Evolutionary conservation across 2,329 filamentous ascomycete species (phyloP).

Genomic region (Ceratocystis colombiana): DNA sequence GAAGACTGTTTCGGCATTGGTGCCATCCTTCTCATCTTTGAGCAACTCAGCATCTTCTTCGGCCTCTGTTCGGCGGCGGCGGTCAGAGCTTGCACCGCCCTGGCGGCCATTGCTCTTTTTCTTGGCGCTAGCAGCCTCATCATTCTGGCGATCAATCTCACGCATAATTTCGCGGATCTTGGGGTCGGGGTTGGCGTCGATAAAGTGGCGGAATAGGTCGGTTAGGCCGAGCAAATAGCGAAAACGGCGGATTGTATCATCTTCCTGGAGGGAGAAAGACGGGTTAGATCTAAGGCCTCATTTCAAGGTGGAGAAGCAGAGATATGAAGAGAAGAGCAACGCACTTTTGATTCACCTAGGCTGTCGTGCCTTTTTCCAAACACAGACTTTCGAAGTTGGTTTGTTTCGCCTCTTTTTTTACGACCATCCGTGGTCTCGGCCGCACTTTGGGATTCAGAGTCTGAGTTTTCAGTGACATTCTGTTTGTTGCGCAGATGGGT

Average conservation of each 20-base stretch:
- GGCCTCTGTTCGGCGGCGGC: conserved; percentile 82
- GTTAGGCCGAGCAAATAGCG: conserved; percentile 90
- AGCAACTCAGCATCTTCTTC: conserved; percentile 89
- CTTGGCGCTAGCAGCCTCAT: conserved; percentile 52
- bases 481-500: conserved; percentile 27
- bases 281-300: conserved; percentile 4
- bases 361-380: conserved; percentile 92
- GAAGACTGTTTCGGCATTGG: conserved; percentile 79
- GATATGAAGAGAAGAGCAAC: conserved; percentile 24
- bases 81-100: conserved; percentile 69
- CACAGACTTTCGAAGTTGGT: conserved; percentile 81
- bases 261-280: conserved; percentile 50
- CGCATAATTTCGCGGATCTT: conserved; percentile 87
- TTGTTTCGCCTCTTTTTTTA: conserved; percentile 75
- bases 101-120: conserved; percentile 70
- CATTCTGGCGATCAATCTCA: conserved; percentile 90
- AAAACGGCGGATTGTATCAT: conserved; percentile 89
- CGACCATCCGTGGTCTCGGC: conserved; percentile 68
- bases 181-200: conserved; percentile 92
- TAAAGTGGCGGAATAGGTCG: conserved; percentile 96
- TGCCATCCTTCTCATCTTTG: conserved; percentile 80
- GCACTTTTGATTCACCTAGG: conserved; percentile 83
- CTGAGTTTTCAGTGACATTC: conserved; percentile 56
- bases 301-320: conserved; percentile 17
- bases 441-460: conserved; percentile 71